Evolutionary conservation across 768 basidiomycete genomes (phyloP).

Genomic region (Exsudoporus frostii): DNA sequence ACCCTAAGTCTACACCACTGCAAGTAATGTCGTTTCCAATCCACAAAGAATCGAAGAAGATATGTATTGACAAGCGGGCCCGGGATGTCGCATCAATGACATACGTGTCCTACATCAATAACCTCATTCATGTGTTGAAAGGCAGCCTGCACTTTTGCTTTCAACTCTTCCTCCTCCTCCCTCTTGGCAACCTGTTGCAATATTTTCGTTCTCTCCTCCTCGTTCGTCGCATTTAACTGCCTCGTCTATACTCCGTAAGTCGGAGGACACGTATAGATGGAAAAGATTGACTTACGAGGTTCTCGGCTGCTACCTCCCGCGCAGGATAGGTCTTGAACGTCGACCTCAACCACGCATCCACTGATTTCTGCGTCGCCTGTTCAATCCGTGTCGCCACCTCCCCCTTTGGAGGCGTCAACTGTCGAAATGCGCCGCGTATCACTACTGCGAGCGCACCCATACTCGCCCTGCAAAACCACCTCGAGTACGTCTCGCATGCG

Average conservation of each 20-base stretch:
- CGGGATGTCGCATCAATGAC: background rate
- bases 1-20: too few relatives aligned
- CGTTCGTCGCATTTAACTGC: background rate
- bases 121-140: background rate
- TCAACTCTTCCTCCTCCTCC: background rate
- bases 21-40: too few relatives aligned
- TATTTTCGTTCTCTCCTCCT: background rate
- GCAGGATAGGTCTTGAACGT: conserved; percentile 7
- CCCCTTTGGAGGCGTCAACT: background rate
- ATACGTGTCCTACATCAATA: background rate
- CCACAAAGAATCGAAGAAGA: too few relatives aligned
- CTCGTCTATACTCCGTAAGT: background rate
- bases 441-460: background rate
- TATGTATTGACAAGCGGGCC: background rate
- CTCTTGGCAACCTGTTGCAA: background rate
- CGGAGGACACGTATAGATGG: too few relatives aligned
- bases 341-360: conserved; percentile 5
- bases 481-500: conserved; percentile 10
- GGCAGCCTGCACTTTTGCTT: background rate
- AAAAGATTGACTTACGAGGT: background rate
- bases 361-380: background rate
- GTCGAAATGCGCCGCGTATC: background rate
- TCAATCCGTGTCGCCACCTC: background rate
- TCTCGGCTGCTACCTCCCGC: conserved; percentile 1
- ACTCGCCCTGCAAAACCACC: conserved; percentile 9